Percentiles rank a stretch among this genome's conserved stretches.
Evolutionary conservation across 23 red algal species (phyloP).

Genomic region (Pyropia haitanensis): DNA sequence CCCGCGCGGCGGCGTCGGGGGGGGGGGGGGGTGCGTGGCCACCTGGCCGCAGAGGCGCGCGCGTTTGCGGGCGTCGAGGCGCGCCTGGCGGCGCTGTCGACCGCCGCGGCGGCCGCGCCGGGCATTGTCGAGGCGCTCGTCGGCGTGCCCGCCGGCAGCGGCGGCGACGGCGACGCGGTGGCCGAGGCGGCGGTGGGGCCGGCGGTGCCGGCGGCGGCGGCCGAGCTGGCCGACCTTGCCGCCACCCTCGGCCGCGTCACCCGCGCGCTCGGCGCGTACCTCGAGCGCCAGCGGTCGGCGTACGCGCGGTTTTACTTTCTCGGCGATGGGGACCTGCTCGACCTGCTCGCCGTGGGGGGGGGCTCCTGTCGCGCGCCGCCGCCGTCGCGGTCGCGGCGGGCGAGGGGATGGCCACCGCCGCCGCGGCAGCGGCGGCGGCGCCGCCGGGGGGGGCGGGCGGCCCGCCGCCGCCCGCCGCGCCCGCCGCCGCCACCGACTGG

Average conservation of each 20-base stretch:
- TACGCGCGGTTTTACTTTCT: slow-evolving; percentile 61
- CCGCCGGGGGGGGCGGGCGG: too few species aligned
- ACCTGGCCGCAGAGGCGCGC: slow-evolving; percentile 35
- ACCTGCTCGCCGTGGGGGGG: slow-evolving; percentile 25
- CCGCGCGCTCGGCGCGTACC: slow-evolving; percentile 26
- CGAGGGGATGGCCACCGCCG: too few species aligned
- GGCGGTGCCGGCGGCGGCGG: neutral
- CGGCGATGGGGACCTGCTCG: slow-evolving; percentile 41
- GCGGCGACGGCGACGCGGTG: too few species aligned
- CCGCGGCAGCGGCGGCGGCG: too few species aligned
- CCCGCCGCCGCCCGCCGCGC: too few species aligned
- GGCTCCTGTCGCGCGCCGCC: slow-evolving; percentile 11
- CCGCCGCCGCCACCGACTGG: too few species aligned
- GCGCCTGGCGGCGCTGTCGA: slow-evolving; percentile 23
- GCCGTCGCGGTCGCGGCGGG: neutral
- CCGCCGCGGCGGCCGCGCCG: slow-evolving; percentile 14
- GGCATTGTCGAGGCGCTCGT: slow-evolving; percentile 44
- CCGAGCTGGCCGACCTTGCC: slow-evolving; percentile 21
- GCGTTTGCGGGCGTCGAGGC: slow-evolving; percentile 38
- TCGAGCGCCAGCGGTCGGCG: slow-evolving; percentile 35
- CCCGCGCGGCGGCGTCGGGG: too few species aligned
- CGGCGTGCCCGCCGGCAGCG: too few species aligned
- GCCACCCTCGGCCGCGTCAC: slow-evolving; percentile 22
- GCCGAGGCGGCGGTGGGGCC: too few species aligned
- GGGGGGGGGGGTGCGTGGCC: slow-evolving; percentile 11